phyloP scores from a whole-genome alignment of 306 rosid species.

The Cicer cuneatum region DNA sequence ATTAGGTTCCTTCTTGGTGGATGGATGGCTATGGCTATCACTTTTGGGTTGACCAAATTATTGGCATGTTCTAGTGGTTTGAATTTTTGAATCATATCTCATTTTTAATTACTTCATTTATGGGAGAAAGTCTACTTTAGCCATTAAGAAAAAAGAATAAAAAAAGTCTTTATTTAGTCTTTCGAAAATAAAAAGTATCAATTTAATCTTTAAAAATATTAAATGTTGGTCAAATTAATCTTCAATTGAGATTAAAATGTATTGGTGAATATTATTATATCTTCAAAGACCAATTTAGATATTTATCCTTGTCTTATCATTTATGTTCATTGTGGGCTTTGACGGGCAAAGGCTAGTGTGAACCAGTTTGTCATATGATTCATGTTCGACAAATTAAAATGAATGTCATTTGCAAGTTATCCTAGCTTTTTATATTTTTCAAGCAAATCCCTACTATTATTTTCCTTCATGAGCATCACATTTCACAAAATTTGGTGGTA shows the following conservation, averaged over 20 bases:
- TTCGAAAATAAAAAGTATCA: not conserved
- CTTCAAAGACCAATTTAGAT: not conserved
- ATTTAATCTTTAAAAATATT: not conserved
- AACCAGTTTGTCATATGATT: not conserved
- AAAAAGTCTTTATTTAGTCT: too few relatives aligned
- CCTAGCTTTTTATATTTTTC: not conserved
- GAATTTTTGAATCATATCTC: conserved; percentile 1
- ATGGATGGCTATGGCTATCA: conserved; percentile 61
- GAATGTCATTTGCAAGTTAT: conserved; percentile 13
- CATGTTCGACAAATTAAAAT: conserved; percentile 9
- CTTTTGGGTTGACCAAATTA: conserved; percentile 55
- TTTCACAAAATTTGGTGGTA: not conserved
- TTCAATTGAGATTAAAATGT: not conserved
- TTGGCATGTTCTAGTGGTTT: conserved; percentile 36
- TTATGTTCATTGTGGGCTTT: conserved; percentile 9
- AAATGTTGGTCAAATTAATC: not conserved
- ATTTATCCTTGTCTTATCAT: not conserved
- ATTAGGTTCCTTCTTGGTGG: conserved; percentile 59
- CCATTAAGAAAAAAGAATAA: not conserved
- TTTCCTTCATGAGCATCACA: not conserved
- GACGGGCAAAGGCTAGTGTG: not conserved
- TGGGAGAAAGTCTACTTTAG: not conserved
- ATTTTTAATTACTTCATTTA: not conserved
- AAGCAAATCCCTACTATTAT: not conserved
- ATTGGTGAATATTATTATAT: not conserved